Conservation (phyloP, 306 rosid species). For the Inga leiocalycina region DNA sequence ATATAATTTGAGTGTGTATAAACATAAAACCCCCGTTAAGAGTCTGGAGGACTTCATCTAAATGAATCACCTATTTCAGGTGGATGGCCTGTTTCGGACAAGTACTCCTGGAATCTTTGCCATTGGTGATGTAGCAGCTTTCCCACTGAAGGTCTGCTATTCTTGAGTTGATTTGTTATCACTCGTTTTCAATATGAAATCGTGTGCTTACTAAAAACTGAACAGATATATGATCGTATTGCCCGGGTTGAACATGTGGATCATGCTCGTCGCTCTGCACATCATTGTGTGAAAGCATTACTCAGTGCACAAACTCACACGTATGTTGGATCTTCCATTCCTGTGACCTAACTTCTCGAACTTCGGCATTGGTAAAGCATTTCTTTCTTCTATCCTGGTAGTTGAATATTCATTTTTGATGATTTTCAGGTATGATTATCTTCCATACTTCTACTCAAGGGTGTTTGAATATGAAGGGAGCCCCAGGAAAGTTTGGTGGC, state of each 20-base stretch:
- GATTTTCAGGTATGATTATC: constrained; percentile 82
- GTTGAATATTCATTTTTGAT: constrained; percentile 27
- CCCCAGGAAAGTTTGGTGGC: constrained; percentile 94
- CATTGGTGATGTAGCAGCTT: constrained; percentile 88
- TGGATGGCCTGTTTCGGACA: constrained; percentile 88
- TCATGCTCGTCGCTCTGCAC: constrained; percentile 94
- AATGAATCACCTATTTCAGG: constrained; percentile 51
- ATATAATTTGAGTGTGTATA: constrained; percentile 15
- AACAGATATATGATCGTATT: constrained; percentile 77
- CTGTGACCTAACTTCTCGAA: constrained; percentile 17
- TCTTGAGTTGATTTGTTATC: constrained; percentile 24
- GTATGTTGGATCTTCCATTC: constrained; percentile 45
- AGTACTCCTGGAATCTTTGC: constrained; percentile 82
- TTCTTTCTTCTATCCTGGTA: not conserved
- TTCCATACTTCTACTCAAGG: constrained; percentile 92
- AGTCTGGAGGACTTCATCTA: constrained; percentile 6
- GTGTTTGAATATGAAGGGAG: constrained; percentile 94
- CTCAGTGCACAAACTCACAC: constrained; percentile 74
- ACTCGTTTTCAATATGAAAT: constrained; percentile 27
- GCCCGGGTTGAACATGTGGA: constrained; percentile 93
- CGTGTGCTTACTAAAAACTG: constrained; percentile 21
- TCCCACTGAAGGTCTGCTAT: constrained; percentile 75
- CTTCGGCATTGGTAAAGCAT: not conserved
- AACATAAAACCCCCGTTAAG: constrained; percentile 1
- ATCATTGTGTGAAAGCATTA: constrained; percentile 77